These are phyloP conservation scores for Zygosaccharomyces gambellarensis DNA, from an alignment of 805 yeast genomes.

Conservation along the genomic window DNA sequence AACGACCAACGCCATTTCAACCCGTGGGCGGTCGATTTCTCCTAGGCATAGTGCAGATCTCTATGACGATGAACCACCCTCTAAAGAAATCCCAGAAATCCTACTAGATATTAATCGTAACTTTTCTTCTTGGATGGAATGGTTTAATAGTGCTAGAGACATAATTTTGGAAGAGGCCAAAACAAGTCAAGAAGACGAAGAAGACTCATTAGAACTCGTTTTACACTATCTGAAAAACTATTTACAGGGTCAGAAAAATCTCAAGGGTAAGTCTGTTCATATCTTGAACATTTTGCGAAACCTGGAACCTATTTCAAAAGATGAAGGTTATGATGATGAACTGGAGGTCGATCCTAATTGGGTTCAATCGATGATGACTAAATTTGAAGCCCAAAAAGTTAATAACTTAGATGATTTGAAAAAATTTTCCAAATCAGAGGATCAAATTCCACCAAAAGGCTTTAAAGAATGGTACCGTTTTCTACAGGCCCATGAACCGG, in stretches of 20 bases:
- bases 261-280: slow-evolving; percentile 14
- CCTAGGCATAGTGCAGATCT: slow-evolving; percentile 19
- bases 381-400: slow-evolving; percentile 12
- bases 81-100: neutral
- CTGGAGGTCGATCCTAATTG: slow-evolving; percentile 26
- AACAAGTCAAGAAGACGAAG: slow-evolving; percentile 18
- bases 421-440: slow-evolving; percentile 8
- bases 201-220: slow-evolving; percentile 18
- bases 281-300: slow-evolving; percentile 18
- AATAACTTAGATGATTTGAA: slow-evolving; percentile 13
- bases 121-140: slow-evolving; percentile 10
- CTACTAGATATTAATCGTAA: slow-evolving; percentile 5
- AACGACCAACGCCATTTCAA: slow-evolving; percentile 16
- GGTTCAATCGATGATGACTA: slow-evolving; percentile 15
- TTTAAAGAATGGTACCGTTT: slow-evolving; percentile 30
- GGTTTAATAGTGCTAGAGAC: slow-evolving; percentile 14
- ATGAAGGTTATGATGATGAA: slow-evolving; percentile 9
- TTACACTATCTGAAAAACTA: slow-evolving; percentile 19
- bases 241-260: slow-evolving; percentile 9
- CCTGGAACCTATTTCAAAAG: slow-evolving; percentile 3
- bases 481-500: slow-evolving; percentile 27
- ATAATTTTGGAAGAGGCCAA: slow-evolving; percentile 8
- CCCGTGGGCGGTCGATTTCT: neutral
- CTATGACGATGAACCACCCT: slow-evolving; percentile 22
- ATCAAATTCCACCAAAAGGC: slow-evolving; percentile 18